Evolutionary conservation across 2,329 filamentous ascomycete species (phyloP), one percentile per base, ranked within the genome.

Genomic region (Salinomyces thailandicus): DNA sequence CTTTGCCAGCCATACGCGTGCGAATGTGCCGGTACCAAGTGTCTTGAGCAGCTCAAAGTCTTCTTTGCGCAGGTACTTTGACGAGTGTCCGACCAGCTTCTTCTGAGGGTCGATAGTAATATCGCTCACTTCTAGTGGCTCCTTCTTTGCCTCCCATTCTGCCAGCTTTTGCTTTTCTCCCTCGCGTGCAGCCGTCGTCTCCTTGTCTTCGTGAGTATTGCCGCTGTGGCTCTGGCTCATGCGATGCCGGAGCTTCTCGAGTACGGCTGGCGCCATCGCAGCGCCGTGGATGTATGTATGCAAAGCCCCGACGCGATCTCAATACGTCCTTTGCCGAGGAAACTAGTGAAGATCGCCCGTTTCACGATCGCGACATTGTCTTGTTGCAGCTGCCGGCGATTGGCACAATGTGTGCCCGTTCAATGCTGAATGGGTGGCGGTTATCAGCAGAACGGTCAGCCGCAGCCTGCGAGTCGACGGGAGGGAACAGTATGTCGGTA

Each of bases 31-130:
- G 27, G 82, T 87, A 44, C 79, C 83, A 45, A 89, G 64, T 9
- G 83, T 87, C 58, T 82, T 78, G 47, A 87, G 70, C 33, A 83
- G 68, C 42, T 75, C 69, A 56, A 87, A 87, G 62, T 86, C 79
- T 41, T 70, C 62, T 40, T 62, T 58, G 36, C 64, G 61, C 51
- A 70, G 49, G 37, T 64, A 54, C 40, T 62, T 61, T 35, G 62
- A 63, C 38, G 63, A 67, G 46, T 69, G 64, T 12, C 65, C 66
- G 17, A 69, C 63, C 8, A 52, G 51, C 54, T 69, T 68, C 39
- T 60, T 53, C 37, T 58, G 50, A 19, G 63, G 61, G 43, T 66
- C 62, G 28, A 55, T 48, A 42, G 60, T 52, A 38, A 68, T 63
- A 48, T 67, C 53, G 26, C 58, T 55, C 11, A 60, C 61, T 44